These are phyloP conservation scores for Aspergillus asperescens DNA, from an alignment of 495 filamentous ascomycete species.

Conservation along the genomic window DNA sequence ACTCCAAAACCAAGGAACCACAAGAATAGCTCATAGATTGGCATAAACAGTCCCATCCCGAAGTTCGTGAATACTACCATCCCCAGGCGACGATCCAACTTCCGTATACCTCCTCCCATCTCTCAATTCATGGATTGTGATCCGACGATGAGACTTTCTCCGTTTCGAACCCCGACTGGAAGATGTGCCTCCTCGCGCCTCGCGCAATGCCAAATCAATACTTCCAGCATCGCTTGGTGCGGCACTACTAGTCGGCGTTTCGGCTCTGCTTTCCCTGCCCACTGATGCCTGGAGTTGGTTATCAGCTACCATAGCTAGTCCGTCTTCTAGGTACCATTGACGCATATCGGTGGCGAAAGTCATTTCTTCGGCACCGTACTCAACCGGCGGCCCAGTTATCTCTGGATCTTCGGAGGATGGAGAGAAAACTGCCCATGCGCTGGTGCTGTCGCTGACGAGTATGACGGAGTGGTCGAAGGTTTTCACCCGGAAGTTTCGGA, in stretches of 20 bases:
- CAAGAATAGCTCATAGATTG: conserved; percentile 25
- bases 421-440: conserved; percentile 62
- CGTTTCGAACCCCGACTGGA: conserved; percentile 32
- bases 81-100: conserved; percentile 32
- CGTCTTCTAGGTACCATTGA: conserved; percentile 35
- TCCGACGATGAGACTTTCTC: conserved; percentile 30
- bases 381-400: conserved; percentile 59
- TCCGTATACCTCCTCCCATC: conserved; percentile 43
- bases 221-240: conserved; percentile 36
- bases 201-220: conserved; percentile 21
- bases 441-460: conserved; percentile 45
- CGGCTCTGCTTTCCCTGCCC: conserved; percentile 30
- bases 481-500: conserved; percentile 67
- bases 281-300: conserved; percentile 36
- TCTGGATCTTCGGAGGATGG: conserved; percentile 38
- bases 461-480: conserved; percentile 41
- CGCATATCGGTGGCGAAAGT: conserved; percentile 50
- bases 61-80: conserved; percentile 41
- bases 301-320: conserved; percentile 36
- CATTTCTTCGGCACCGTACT: conserved; percentile 56
- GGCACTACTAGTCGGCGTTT: conserved; percentile 27
- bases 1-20: neutral
- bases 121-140: conserved; percentile 43
- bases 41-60: conserved; percentile 45
- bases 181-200: conserved; percentile 17